Conservation (phyloP, 163 green algal species). For the Chloromonas sp. region DNA sequence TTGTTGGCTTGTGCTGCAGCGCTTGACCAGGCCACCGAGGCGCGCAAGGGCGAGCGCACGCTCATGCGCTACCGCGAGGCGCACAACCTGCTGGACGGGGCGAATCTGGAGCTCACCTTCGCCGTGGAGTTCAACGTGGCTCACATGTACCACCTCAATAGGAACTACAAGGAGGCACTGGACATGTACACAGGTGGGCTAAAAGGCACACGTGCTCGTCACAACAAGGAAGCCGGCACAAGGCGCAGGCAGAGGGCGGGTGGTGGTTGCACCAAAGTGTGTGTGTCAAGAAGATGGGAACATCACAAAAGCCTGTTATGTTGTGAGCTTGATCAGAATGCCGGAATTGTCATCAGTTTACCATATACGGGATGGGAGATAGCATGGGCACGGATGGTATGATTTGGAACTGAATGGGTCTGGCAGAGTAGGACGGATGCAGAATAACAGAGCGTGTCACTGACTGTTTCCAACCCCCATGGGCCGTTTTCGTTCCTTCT, state of each 20-base stretch:
- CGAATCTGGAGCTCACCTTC: conserved; percentile 74
- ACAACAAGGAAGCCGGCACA: background rate
- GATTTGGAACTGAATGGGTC: too few species aligned
- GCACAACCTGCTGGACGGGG: conserved; percentile 38
- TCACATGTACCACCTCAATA: conserved; percentile 55
- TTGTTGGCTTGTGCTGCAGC: conserved; percentile 22
- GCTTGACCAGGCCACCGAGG: conserved; percentile 71
- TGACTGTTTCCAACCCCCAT: too few species aligned
- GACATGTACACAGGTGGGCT: conserved; percentile 51
- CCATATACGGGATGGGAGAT: too few species aligned
- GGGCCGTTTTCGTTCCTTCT: background rate
- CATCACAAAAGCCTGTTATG: too few species aligned
- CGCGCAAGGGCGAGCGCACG: conserved; percentile 57
- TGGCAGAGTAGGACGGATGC: too few species aligned
- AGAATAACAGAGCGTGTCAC: too few species aligned
- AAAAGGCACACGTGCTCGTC: background rate
- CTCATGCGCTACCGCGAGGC: conserved; percentile 60
- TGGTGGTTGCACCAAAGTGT: too few species aligned
- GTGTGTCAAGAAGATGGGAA: too few species aligned
- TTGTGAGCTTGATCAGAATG: too few species aligned
- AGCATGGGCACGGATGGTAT: too few species aligned
- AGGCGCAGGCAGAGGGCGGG: too few species aligned
- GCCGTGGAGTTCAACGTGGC: conserved; percentile 68
- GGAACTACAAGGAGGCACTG: conserved; percentile 68
- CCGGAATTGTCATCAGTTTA: too few species aligned